Evolutionary conservation across 2,329 filamentous ascomycete genomes (phyloP), one percentile per base, ranked within the genome.

Genomic region (Tolypocladium cylindrosporum): DNA sequence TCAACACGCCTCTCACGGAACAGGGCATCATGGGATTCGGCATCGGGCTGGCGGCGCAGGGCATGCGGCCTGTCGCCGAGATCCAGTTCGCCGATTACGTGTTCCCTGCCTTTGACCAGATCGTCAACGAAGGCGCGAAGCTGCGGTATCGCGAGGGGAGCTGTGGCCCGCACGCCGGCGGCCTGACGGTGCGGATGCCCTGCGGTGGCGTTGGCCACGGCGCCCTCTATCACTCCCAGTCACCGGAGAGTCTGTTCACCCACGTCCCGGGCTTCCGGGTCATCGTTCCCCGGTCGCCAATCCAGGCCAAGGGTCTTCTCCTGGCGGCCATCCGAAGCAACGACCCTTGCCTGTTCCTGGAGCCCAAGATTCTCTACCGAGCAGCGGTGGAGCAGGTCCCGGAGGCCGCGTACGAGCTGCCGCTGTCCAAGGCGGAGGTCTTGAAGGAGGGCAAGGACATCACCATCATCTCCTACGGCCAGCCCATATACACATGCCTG

Each of bases 81-180:
- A 91, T 97, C 57, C 92, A 97, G 71, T 97, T 97, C 68, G 92
- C 92, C 59, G 92, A 97, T 70, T 97, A 97, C 70, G 86, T 96
- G 57, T 96, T 87, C 70, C 92, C 92, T 3, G 91, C 92, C 0
- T 96, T 96, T 67, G 91, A 97, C 68, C 91, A 97, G 76, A 82
- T 97, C 39, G 91, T 96, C 68, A 96, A 96, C 67, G 91, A 97
- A 74, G 91, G 90, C 0, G 90, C 91, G 60, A 96, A 96, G 74
- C 88, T 89, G 67, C 81, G 92, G 58, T 97, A 91, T 72, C 81
- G 91, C 54, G 87, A 88, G 55, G 85, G 84, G 0, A 62, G 67
- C 21, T 78, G 78, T 55, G 81, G 80, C 1, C 74, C 81, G 57
- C 79, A 83, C 68, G 87, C 82, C 21, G 92, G 92, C 24, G 90